These are phyloP conservation scores for Omphalotus guepiniiformis DNA, from an alignment of 768 basidiomycete genomes.

Conservation along the genomic window DNA sequence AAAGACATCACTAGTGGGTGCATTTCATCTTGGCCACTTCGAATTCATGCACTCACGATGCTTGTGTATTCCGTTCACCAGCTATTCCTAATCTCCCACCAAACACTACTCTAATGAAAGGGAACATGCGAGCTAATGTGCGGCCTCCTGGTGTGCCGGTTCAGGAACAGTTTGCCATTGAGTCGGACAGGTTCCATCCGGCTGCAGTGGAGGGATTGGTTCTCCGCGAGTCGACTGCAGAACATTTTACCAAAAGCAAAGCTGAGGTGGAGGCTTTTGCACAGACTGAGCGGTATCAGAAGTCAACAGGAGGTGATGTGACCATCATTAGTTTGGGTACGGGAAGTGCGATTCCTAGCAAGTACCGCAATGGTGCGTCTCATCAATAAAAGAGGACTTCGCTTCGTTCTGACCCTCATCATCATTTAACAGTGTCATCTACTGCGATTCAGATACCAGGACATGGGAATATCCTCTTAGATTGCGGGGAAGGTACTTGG, in stretches of 20 bases:
- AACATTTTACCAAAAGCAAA: neutral
- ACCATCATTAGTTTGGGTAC: conserved; percentile 80
- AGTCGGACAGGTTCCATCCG: conserved; percentile 37
- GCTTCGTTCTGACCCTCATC: neutral
- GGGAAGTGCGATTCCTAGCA: conserved; percentile 79
- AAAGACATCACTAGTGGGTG: conserved; percentile 35
- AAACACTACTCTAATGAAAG: conserved; percentile 37
- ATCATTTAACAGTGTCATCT: conserved; percentile 56
- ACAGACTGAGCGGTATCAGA: neutral
- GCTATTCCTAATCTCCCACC: conserved; percentile 43
- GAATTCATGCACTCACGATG: neutral
- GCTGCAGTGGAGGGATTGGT: neutral
- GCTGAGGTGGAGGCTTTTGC: neutral
- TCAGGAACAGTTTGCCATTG: conserved; percentile 21
- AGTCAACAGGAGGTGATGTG: conserved; percentile 57
- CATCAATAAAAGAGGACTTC: neutral
- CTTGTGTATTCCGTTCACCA: conserved; percentile 11
- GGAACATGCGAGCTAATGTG: conserved; percentile 38
- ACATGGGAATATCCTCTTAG: conserved; percentile 74
- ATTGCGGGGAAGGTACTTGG: conserved; percentile 90
- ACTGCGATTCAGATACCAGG: conserved; percentile 74
- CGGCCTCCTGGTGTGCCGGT: conserved; percentile 44
- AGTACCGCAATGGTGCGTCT: conserved; percentile 77
- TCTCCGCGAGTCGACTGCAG: neutral
- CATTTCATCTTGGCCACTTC: neutral